Base-by-base conservation (phyloP, 148 eudicot genomes). In the Bassia scoparia region DNA sequence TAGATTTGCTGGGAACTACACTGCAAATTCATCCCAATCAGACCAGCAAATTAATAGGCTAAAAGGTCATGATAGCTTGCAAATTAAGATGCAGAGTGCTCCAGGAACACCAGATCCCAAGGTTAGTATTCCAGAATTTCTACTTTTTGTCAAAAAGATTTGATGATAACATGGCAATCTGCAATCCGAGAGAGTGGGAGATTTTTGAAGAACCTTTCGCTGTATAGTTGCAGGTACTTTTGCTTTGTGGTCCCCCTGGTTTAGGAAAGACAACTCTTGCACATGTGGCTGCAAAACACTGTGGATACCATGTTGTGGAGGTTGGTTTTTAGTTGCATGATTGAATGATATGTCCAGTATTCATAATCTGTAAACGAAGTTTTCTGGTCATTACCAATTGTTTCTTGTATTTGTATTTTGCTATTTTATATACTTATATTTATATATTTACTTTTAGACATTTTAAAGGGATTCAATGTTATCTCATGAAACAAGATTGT, bases 251-350 rank as follows among this genome's bases (percentile, higher is more conserved):
- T 6, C 86, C 99, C 60, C 99, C 99, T 44, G 99, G 99, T 68
- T 85, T 95, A 46, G 99, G 97, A 52, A 95, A 95, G 86, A 95
- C 99, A 66, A 95, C 99, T 43, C 99, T 95, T 72, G 99, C 97
- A 66, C 99, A 95, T 79, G 92, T 95, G 61, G 92, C 90, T 74
- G 99, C 99, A 38, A 86, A 83, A 79, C 99, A 92, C 72, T 95
- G 99, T 88, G 99, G 99, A 68, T 95, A 95, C 76, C 99, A 87
- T 75, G 96, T 92, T 65, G 88, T 89, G 52, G 99, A 95, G 99
- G 99, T 95, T 72, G 43, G 73, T 79, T 24, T 75, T 53, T 68
- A 62, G 1, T 43, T 23, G 17, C 26, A 14, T 44, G 16, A 23
- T 14, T 0, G 8, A 37, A 10, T 12, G 29, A 38, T 18, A 66